Evolutionary conservation across 345 rosid species (phyloP).

Genomic region (Moricandia moricandioides): DNA sequence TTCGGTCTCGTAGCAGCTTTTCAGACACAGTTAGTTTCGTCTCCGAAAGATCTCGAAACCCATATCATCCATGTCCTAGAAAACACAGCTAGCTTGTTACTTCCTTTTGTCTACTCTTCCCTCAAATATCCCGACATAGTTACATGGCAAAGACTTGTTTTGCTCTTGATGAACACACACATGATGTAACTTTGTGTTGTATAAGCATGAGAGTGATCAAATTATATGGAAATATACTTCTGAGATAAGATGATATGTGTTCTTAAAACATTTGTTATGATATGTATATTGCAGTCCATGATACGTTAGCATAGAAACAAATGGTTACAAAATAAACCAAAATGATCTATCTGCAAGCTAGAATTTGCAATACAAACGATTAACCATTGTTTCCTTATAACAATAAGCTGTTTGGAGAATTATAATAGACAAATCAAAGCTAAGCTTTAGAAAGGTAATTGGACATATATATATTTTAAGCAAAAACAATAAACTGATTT

Average conservation of each 20-base stretch:
- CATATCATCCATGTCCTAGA: slow-evolving; percentile 53
- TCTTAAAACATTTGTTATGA: no score
- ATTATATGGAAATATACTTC: background rate
- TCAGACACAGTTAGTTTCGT: slow-evolving; percentile 55
- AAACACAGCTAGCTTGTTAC: slow-evolving; percentile 71
- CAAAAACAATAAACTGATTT: background rate
- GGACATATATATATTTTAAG: background rate
- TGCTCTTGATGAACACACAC: no score
- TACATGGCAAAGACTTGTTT: slow-evolving; percentile 43
- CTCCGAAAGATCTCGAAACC: slow-evolving; percentile 49
- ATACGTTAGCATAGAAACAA: background rate
- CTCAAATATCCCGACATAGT: slow-evolving; percentile 45
- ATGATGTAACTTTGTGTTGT: no score
- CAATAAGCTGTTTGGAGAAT: no score
- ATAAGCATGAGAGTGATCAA: background rate
- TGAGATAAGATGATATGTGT: background rate
- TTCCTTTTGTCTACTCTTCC: slow-evolving; percentile 71
- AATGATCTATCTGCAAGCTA: background rate
- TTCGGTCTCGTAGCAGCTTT: slow-evolving; percentile 83
- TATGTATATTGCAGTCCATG: background rate
- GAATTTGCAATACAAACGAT: background rate
- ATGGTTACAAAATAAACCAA: background rate
- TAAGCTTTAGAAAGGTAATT: background rate
- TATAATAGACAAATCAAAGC: background rate
- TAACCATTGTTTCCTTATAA: background rate